Conservation (phyloP, 2,329 filamentous ascomycete genomes). For the Trichophyton verrucosum region DNA sequence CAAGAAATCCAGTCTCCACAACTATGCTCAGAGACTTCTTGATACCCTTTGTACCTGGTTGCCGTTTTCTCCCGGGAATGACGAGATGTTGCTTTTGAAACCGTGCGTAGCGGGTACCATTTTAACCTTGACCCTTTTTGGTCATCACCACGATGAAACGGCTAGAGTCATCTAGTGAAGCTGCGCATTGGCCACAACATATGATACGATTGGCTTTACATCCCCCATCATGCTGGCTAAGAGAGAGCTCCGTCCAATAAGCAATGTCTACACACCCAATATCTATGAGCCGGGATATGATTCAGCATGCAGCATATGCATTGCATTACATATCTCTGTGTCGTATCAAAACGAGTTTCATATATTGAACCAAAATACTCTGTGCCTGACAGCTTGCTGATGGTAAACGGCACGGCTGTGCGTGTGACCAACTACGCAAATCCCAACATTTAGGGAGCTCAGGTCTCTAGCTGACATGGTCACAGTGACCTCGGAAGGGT, state of each 20-base stretch:
- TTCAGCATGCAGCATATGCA: background rate
- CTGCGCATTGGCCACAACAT: background rate
- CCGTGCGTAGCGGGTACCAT: background rate
- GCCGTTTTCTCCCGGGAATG: background rate
- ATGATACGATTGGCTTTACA: background rate
- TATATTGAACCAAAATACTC: background rate
- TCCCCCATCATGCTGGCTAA: background rate
- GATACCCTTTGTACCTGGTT: background rate
- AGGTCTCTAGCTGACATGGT: background rate
- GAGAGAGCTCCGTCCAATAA: background rate
- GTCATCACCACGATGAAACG: background rate
- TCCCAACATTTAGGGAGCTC: background rate
- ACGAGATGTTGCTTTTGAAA: background rate
- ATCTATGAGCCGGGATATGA: background rate
- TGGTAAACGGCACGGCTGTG: background rate
- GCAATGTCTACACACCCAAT: background rate
- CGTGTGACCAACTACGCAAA: background rate
- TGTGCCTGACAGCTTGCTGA: background rate
- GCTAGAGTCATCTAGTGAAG: background rate
- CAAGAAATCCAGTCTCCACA: background rate
- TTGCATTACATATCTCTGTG: background rate
- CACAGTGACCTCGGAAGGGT: background rate
- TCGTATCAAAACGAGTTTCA: background rate
- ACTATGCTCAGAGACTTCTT: background rate
- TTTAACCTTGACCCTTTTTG: background rate